Evolutionary conservation across 176 grass and related monocot genomes (phyloP), one percentile per base, ranked within the genome.

Genomic region (Lolium perenne): DNA sequence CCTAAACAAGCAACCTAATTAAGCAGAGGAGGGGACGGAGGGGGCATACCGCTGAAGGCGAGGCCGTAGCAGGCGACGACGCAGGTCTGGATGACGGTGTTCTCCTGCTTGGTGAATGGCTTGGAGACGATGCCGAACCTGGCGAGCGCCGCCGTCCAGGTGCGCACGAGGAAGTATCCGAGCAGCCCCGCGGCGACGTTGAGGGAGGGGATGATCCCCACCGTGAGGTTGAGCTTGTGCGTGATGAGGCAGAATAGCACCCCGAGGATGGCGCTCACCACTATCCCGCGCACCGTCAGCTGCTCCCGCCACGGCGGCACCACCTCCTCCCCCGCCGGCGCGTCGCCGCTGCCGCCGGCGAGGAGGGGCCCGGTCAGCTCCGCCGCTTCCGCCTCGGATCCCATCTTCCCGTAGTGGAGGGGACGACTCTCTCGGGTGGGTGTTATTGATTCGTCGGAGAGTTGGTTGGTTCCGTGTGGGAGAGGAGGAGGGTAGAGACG

Each of bases 41-140:
- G 4, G 12, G 17, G 17, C 66, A 62, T 97, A 97, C 95, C 95
- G 60, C 95, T 93, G 74, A 80, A 87, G 55, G 93, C 93, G 73
- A 95, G 80, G 12, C 89, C 92, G 47, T 92, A 95, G 93, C 93
- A 93, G 3, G 93, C 91, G 82, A 93, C 95, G 23, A 95, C 93
- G 84, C 89, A 98, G 1, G 95, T 93, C 89, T 93, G 93, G 38
- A 92, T 93, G 47, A 93, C 89, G 40, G 91, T 93, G 83, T 98
- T 98, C 91, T 95, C 96, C 88, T 95, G 96, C 91, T 86, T 92
- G 8, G 93, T 94, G 50, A 94, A 95, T 14, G 93, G 93, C 82
- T 92, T 87, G 61, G 81, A 41, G 49, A 75, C 51, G 57, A 95
- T 1, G 0, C 93, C 93, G 11, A 92, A 40, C 81, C 64, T 84